Base-by-base conservation (phyloP, 129 eudicot genomes). In the Sambucus nigra region DNA sequence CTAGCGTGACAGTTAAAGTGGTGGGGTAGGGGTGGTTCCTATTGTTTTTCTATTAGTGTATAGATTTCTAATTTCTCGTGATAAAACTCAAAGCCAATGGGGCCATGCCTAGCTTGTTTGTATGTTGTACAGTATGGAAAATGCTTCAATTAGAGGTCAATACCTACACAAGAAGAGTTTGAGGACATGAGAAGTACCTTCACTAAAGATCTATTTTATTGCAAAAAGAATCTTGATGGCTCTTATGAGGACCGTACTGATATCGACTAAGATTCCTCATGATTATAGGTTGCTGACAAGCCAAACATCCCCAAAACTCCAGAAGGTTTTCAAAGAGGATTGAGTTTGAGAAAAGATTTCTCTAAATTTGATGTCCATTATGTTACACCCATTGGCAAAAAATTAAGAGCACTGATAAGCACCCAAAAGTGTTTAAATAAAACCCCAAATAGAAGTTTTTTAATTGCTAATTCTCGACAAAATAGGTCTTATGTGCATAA, bases 91-190 rank as follows among this genome's bases (percentile, higher is more conserved):
- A n/a, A 45, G 12, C 57, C 60, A 40, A 59, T 50, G n/a, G 67
- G 69, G 9, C 67, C 70, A 2, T 49, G 57, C 25, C 45, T 70
- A 0, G 62, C 67, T 7, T 65, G 69, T 51, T 41, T 63, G 3
- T 80, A 65, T 72, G 88, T 79, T 19, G 95, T 66, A 42, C 97
- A 89, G 54, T 89, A 93, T 44, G 77, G 61, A 52, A 72, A 71
- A 46, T 89, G 97, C 74, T 62, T 70, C 52, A 89, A 89, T 25
- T 89, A 95, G 97, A 84, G 97, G 72, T 40, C 59, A 2, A 47
- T 88, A 18, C 56, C 68, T n/a, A 60, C 93, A 0, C 69, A 61
- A 42, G 79, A 84, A 59, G 79, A 75, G 63, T 88, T 64, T 41
- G 97, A 88, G 69, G 85, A 67, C 48, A 71, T 72, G 47, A 69